A percentile compares a stretch with the other conserved stretches of the same genome.
These are phyloP conservation scores for Pythium rishiriense DNA, from an alignment of 352 stramenopile species.

Conservation along the genomic window DNA sequence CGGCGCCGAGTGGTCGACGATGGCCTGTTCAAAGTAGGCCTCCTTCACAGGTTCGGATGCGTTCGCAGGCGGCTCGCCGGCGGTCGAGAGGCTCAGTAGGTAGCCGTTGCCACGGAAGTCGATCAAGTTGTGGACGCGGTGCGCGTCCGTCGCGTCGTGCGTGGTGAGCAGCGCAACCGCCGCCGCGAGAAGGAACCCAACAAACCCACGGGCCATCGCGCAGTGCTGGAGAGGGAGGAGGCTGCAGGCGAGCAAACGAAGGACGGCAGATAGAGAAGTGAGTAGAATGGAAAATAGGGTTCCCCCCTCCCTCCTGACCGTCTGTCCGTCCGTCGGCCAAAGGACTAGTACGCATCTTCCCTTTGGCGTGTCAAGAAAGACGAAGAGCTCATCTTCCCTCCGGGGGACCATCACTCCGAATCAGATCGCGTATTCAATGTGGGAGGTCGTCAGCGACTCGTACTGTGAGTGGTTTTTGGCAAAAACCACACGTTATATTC, in stretches of 20 bases:
- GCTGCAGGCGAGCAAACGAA: neutral
- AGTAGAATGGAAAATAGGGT: conserved; percentile 9
- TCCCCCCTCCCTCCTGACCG: neutral
- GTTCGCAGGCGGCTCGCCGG: conserved; percentile 22
- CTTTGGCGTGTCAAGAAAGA: conserved; percentile 14
- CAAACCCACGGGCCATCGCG: conserved; percentile 15
- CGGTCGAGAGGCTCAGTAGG: conserved; percentile 53
- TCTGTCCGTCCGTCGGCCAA: conserved; percentile 9
- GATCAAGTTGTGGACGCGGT: conserved; percentile 49
- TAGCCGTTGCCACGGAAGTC: conserved; percentile 73
- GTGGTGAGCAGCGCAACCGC: conserved; percentile 13
- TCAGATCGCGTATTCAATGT: conserved; percentile 19
- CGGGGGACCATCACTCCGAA: conserved; percentile 11
- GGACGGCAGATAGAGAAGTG: conserved; percentile 10
- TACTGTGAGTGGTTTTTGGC: conserved; percentile 2
- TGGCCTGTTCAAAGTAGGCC: conserved; percentile 55
- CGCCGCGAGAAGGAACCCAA: conserved; percentile 6
- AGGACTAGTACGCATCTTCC: too few species aligned
- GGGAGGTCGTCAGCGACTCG: neutral
- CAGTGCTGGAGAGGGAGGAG: neutral
- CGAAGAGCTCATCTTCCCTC: conserved; percentile 11
- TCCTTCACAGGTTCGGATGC: conserved; percentile 42
- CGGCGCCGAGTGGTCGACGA: conserved; percentile 74
- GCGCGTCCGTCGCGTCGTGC: conserved; percentile 11
- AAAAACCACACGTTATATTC: conserved; percentile 3